Evolutionary conservation across 805 yeast genomes (phyloP), one percentile per base, ranked within the genome.

Genomic region (Ogataea methylovora): DNA sequence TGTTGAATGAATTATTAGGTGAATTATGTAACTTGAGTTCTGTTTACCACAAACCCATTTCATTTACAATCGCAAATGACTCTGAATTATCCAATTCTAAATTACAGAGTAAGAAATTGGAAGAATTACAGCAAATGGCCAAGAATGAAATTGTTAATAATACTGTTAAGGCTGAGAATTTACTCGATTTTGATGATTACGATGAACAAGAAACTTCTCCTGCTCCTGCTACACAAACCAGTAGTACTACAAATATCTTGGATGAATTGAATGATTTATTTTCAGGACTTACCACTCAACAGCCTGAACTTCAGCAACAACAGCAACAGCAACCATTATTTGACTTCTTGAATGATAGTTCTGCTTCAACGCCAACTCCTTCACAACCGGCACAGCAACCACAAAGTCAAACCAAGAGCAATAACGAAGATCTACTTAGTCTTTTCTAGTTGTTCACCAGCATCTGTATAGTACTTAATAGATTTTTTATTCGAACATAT

Each of bases 11-110:
- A 41, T 67, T 92, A 32, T 51, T 90, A 21, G 53, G 63, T n/a
- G 95, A 90, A 52, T 60, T 90, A 36, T 79, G 94, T 3, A 81
- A 92, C 8, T 69, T 92, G 41, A 79, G 95, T 25, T 85, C 97
- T 0, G 92, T 92, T 2, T 85, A 85, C 51, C 94, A 83, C 58
- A 82, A 81, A 51, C 95, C 97, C 10, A 76, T 84, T 5, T 63
- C 74, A 14, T 81, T 82, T 48, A 63, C 77, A 37, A 53, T 40
- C 33, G 35, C 40, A 20, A 34, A 29, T 34, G 48, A 43, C 7
- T 40, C 43, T 2, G 36, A 46, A 18, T 38, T 47, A 5, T 39
- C 45, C n/a, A 43, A 46, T 14, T 44, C 56, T 8, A 45, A 45
- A 22, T 38, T 57, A 30, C 67, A 66, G 34, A 65, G 67, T 27